These are phyloP conservation scores for Aeschynomene evenia DNA, from an alignment of 306 rosid species.

Conservation along the genomic window DNA sequence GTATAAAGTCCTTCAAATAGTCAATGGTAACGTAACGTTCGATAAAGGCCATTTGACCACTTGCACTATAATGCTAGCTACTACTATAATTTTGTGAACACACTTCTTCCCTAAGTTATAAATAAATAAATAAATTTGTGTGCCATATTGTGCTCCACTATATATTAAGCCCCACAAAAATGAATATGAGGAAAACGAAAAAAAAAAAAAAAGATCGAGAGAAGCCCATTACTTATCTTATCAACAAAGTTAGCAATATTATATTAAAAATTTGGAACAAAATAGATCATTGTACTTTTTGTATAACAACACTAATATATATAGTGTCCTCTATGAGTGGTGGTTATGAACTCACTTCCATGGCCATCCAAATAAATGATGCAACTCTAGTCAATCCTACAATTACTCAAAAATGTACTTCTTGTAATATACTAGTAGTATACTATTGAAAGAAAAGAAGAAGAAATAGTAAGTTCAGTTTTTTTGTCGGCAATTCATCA, in stretches of 20 bases:
- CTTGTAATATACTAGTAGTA: background rate
- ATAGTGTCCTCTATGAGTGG: background rate
- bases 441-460: background rate
- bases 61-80: background rate
- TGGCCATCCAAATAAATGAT: background rate
- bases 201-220: background rate
- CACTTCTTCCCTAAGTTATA: background rate
- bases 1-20: background rate
- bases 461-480: background rate
- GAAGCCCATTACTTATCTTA: background rate
- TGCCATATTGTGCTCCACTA: background rate
- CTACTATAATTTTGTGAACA: background rate
- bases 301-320: background rate
- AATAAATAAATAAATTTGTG: background rate
- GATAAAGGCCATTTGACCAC: background rate
- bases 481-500: slow-evolving; percentile 4
- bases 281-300: background rate
- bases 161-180: background rate
- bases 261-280: background rate
- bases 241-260: background rate
- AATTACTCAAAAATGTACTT: background rate
- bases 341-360: background rate
- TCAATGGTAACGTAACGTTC: background rate
- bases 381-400: background rate
- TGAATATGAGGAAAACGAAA: background rate